Percentiles rank a stretch among this genome's conserved stretches.
Evolutionary conservation across 345 rosid genomes (phyloP).

Genomic region (Hibiscus tridactylites): DNA sequence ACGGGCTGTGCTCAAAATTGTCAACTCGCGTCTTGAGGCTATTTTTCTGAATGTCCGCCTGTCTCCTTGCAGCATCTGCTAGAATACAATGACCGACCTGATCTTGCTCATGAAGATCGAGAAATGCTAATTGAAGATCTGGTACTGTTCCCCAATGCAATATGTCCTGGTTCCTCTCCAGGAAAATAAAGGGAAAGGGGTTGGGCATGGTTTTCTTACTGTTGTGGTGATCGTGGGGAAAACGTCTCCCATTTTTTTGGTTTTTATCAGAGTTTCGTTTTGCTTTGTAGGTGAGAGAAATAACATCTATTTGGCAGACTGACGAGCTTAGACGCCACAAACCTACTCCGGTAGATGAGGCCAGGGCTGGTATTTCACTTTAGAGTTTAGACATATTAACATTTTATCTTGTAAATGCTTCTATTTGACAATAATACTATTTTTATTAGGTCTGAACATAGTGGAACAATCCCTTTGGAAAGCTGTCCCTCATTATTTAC

Average conservation of each 20-base stretch:
- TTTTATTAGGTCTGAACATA: conserved; percentile 65
- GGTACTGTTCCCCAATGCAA: conserved; percentile 35
- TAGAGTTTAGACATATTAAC: not conserved
- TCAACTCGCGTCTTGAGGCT: not conserved
- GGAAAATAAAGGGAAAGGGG: not conserved
- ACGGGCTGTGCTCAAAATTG: conserved; percentile 41
- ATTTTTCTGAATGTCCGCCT: conserved; percentile 10
- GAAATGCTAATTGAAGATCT: conserved; percentile 90
- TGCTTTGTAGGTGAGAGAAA: conserved; percentile 68
- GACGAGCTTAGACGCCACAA: conserved; percentile 94
- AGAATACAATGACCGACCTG: conserved; percentile 79
- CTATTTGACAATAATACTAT: not conserved
- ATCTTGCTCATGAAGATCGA: conserved; percentile 85
- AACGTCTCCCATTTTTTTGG: not conserved
- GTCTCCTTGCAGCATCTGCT: conserved; percentile 63
- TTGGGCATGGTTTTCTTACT: not conserved
- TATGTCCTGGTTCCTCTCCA: not conserved
- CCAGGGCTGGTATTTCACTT: conserved; percentile 62
- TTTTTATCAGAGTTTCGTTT: conserved; percentile 7
- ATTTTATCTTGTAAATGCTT: conserved; percentile 1
- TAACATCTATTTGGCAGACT: conserved; percentile 88
- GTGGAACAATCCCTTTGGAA: conserved; percentile 99
- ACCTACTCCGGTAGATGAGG: conserved; percentile 94
- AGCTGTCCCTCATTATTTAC: conserved; percentile 83
- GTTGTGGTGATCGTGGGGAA: not conserved